Percentiles rank a stretch among this genome's conserved stretches.
Evolutionary conservation across 768 basidiomycete species (phyloP).

Genomic region (Kwoniella pini): DNA sequence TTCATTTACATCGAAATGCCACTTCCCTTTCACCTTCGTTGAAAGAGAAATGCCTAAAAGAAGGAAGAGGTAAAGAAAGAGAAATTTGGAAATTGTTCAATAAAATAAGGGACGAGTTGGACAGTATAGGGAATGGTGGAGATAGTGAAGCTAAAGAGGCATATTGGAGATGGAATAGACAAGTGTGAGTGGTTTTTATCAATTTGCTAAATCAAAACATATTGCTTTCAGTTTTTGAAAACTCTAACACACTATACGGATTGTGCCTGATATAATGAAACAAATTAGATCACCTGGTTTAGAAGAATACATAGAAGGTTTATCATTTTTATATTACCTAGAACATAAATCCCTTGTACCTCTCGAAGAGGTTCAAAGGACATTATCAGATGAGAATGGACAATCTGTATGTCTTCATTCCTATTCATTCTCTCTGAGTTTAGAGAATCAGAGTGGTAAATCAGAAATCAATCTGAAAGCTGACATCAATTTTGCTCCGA

Average conservation of each 20-base stretch:
- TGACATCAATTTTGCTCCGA: too few species aligned
- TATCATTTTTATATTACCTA: constrained; percentile 84
- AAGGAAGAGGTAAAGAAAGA: constrained; percentile 62
- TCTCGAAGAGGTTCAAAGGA: constrained; percentile 63
- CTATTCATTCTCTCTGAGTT: too few species aligned
- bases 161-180: constrained; percentile 47
- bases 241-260: too few species aligned
- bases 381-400: constrained; percentile 66
- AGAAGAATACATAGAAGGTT: constrained; percentile 94
- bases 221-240: too few species aligned
- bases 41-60: constrained; percentile 45
- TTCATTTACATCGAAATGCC: constrained; percentile 77
- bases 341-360: constrained; percentile 69
- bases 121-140: constrained; percentile 8
- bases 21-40: constrained; percentile 33
- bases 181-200: constrained; percentile 50
- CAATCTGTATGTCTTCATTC: constrained; percentile 61
- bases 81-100: constrained; percentile 70
- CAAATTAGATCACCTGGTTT: constrained; percentile 64
- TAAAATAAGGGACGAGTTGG: constrained; percentile 58
- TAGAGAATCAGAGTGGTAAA: too few species aligned
- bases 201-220: too few species aligned
- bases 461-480: too few species aligned
- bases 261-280: too few species aligned
- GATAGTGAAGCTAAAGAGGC: constrained; percentile 16